Percentiles rank a stretch among this genome's conserved stretches.
Evolutionary conservation across 2,329 filamentous ascomycete species (phyloP).

Genomic region (Aureobasidium vineae): DNA sequence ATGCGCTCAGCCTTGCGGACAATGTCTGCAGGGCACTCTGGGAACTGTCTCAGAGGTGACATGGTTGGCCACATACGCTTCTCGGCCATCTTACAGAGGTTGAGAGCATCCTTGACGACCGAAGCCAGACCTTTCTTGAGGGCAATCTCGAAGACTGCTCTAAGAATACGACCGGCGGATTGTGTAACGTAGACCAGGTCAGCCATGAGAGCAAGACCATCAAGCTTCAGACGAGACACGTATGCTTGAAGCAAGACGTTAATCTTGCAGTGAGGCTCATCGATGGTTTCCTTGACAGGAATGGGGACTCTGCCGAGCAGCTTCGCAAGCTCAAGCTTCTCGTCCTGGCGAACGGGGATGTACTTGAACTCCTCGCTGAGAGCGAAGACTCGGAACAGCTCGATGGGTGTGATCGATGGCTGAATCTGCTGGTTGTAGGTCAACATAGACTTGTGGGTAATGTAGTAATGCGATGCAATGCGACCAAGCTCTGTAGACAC

Average conservation of each 20-base stretch:
- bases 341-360: conserved; percentile 94
- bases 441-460: conserved; percentile 92
- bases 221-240: conserved; percentile 89
- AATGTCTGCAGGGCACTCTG: conserved; percentile 76
- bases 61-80: conserved; percentile 99
- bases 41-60: conserved; percentile 91
- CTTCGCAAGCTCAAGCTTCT: conserved; percentile 94
- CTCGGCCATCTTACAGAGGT: conserved; percentile 98
- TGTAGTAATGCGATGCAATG: conserved; percentile 98
- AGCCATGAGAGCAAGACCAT: conserved; percentile 93
- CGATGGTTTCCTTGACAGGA: conserved; percentile 95
- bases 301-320: conserved; percentile 86
- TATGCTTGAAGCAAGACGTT: conserved; percentile 96
- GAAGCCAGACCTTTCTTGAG: conserved; percentile 94
- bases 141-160: conserved; percentile 96
- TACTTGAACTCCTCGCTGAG: conserved; percentile 98
- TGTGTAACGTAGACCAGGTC: conserved; percentile 99
- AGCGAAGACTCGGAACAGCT: conserved; percentile 94
- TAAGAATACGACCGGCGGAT: conserved; percentile 90
- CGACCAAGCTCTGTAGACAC: conserved; percentile 92
- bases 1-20: conserved; percentile 91
- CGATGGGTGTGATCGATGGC: conserved; percentile 86
- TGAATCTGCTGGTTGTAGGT: conserved; percentile 96
- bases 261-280: conserved; percentile 96
- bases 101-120: conserved; percentile 86